Base-by-base conservation (phyloP, 345 rosid genomes). In the Camelina laxa region DNA sequence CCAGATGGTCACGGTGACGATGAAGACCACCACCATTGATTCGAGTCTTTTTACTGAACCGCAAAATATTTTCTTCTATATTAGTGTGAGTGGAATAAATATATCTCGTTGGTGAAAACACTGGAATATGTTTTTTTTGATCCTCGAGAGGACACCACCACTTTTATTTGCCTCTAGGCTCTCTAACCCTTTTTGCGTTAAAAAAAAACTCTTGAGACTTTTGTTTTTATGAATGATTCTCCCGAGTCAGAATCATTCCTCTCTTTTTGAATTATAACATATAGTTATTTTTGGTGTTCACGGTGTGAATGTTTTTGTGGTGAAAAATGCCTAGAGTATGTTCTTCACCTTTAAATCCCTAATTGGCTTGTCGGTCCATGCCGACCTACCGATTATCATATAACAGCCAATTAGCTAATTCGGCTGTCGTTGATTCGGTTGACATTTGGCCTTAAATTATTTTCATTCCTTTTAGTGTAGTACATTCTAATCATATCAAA, bases 1-100 rank as follows among this genome's bases (percentile, higher is more conserved):
- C 96, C 97, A 0, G 87, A 87, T 12, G 97, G 88, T 45, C 88
- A 87, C 19, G 91, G 83, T 3, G 90, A 84, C 2, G 84, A 82
- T 11, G 69, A 61, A 24, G 51, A 72, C 16, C 57, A 58, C 47
- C 75, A 70, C 57, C 75, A 70, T 58, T 70, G 45, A 70, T 62
- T 62, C 51, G 13, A 12, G 67, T 42, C 33, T 21, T 21, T 7
- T 33, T 6, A 57, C 64, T 12, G 33, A 17, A 17, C 45, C 22
- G 17, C 17, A 16, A 16, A 19, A 20, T 5, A 24, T n/a, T n/a
- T 68, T 67, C 45, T 50, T 36, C 60, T 5, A 36, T 51, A n/a
- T 17, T 27, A 11, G 36, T 41, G 73, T 41, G 73, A 57, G 5
- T 59, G 36, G 20, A 70, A 70, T 70, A 70, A 70, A 58, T 19